phyloP scores from a whole-genome alignment of 441 rosid genomes.

The Aquilaria agallochum region DNA sequence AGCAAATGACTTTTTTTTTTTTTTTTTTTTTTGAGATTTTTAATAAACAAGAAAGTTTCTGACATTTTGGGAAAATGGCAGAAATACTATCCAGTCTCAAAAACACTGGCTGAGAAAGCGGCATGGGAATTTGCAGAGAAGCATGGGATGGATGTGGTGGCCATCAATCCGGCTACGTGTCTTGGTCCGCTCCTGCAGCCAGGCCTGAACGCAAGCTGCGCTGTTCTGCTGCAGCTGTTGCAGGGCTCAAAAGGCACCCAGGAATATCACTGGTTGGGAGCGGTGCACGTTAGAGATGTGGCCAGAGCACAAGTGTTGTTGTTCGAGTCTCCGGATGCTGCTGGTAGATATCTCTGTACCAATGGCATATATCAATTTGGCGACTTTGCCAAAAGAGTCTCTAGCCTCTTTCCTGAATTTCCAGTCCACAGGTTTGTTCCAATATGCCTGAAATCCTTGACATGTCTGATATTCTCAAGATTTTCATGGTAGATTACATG shows the following conservation, averaged over 20 bases:
- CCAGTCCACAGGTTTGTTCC: constrained; percentile 50
- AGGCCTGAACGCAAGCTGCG: constrained; percentile 75
- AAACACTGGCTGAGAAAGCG: constrained; percentile 80
- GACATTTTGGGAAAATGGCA: constrained; percentile 15
- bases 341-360: constrained; percentile 78
- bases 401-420: constrained; percentile 63
- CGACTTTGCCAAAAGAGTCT: constrained; percentile 58
- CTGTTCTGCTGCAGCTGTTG: constrained; percentile 59
- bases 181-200: constrained; percentile 77
- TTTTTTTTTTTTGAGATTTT: too few species aligned
- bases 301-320: constrained; percentile 65
- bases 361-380: constrained; percentile 78
- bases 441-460: background rate
- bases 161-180: constrained; percentile 73
- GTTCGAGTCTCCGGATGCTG: constrained; percentile 54
- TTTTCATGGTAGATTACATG: background rate
- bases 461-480: background rate
- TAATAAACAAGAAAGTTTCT: too few species aligned
- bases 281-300: constrained; percentile 75
- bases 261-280: constrained; percentile 85
- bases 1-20: too few species aligned
- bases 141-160: constrained; percentile 60
- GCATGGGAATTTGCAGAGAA: constrained; percentile 70
- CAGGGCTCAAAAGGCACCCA: constrained; percentile 64
- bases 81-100: constrained; percentile 88